phyloP scores from a whole-genome alignment of 2,329 filamentous ascomycete species.

The Remersonia thermophila region DNA sequence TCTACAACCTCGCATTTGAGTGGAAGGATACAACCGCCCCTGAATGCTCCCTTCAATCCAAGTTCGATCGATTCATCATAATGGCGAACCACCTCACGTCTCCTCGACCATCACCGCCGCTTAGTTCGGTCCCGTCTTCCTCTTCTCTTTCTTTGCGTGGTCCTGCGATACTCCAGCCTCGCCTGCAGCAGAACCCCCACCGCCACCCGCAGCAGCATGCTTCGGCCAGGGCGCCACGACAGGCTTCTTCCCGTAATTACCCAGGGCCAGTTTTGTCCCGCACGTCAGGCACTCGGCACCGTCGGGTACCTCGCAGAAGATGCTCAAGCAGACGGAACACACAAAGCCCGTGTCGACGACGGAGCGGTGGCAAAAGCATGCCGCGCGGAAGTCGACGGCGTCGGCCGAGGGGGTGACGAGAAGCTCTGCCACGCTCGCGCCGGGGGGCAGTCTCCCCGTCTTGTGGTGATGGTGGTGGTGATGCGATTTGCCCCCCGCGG shows the following conservation, averaged over 20 bases:
- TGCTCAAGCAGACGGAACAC: conserved; percentile 91
- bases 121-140: conserved; percentile 32
- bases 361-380: conserved; percentile 88
- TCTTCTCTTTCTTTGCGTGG: conserved; percentile 66
- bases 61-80: no score
- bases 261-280: conserved; percentile 65
- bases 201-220: neutral
- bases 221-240: conserved; percentile 34
- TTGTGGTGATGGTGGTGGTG: neutral
- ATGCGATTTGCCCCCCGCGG: conserved; percentile 16
- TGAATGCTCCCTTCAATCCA: conserved; percentile 33
- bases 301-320: conserved; percentile 59
- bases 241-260: conserved; percentile 62
- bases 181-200: neutral
- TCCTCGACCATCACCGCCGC: no score
- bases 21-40: no score
- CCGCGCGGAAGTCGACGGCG: conserved; percentile 91
- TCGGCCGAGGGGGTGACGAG: conserved; percentile 71
- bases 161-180: conserved; percentile 2
- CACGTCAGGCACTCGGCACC: conserved; percentile 70
- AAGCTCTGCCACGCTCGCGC: conserved; percentile 28
- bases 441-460: conserved; percentile 13
- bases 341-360: conserved; percentile 91
- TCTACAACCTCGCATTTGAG: no score
- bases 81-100: conserved; percentile 27